Conservation (phyloP, 2,329 filamentous ascomycete species). For the Rhytidhysteron rufulum region DNA sequence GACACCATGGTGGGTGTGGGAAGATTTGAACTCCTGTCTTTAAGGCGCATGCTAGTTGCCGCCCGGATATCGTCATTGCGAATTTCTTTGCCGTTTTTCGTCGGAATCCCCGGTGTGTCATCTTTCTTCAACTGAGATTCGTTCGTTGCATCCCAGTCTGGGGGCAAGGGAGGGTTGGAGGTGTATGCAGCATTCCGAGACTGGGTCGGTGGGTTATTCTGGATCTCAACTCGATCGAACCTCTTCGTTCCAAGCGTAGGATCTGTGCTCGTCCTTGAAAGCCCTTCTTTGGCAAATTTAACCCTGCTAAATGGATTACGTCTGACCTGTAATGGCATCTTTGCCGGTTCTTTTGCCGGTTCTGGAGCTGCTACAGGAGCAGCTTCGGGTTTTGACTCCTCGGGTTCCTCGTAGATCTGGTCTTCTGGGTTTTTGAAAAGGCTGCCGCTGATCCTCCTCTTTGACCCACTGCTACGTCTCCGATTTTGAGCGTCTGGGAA, state of each 20-base stretch:
- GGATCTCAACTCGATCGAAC: slow-evolving; percentile 64
- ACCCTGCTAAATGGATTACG: slow-evolving; percentile 64
- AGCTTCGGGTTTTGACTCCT: slow-evolving; percentile 41
- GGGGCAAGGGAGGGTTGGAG: slow-evolving; percentile 53
- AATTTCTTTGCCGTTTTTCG: slow-evolving; percentile 77
- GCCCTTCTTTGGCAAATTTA: slow-evolving; percentile 49
- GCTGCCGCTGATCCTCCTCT: slow-evolving; percentile 66
- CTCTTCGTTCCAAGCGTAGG: slow-evolving; percentile 40
- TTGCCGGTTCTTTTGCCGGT: slow-evolving; percentile 35
- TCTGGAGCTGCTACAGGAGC: slow-evolving; percentile 27
- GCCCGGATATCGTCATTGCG: slow-evolving; percentile 82
- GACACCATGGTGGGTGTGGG: slow-evolving; percentile 89
- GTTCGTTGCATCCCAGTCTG: slow-evolving; percentile 26
- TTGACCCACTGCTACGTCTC: slow-evolving; percentile 62
- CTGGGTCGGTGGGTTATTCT: slow-evolving; percentile 78
- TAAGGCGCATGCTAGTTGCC: slow-evolving; percentile 84
- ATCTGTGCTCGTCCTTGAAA: slow-evolving; percentile 43
- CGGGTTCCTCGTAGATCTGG: slow-evolving; percentile 86
- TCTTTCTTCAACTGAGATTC: slow-evolving; percentile 37
- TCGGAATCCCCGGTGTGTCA: slow-evolving; percentile 41
- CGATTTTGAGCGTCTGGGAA: slow-evolving; percentile 28
- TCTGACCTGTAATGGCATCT: slow-evolving; percentile 51
- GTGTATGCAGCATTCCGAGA: slow-evolving; percentile 79
- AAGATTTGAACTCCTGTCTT: slow-evolving; percentile 80
- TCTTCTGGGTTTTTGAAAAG: slow-evolving; percentile 68